Percentiles rank a stretch among this genome's conserved stretches.
Conservation (phyloP, 1,284 basidiomycete species). For the Sporisorium iseilematis-ciliati region DNA sequence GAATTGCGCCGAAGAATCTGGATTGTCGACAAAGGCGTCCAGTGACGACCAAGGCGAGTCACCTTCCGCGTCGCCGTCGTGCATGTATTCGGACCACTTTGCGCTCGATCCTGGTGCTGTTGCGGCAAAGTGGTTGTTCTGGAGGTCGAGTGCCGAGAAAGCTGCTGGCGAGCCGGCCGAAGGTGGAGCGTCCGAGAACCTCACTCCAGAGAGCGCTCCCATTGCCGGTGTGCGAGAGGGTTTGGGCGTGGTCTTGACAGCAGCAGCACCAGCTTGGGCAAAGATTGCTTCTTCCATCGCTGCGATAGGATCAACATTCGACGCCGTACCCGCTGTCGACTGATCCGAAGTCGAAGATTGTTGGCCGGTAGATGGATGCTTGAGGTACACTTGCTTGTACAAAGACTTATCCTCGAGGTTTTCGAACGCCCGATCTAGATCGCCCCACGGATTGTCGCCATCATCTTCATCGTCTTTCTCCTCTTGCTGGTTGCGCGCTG, state of each 20-base stretch:
- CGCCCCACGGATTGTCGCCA: conserved; percentile 55
- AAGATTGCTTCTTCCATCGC: conserved; percentile 56
- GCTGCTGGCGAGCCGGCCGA: not conserved
- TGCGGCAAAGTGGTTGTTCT: not conserved
- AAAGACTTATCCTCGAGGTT: conserved; percentile 39
- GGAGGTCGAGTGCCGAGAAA: not conserved
- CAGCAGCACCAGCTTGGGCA: conserved; percentile 47
- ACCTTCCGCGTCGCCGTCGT: conserved; percentile 22
- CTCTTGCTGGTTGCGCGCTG: conserved; percentile 4
- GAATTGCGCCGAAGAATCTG: conserved; percentile 35
- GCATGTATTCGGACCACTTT: conserved; percentile 59
- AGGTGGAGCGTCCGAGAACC: conserved; percentile 32
- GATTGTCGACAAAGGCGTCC: conserved; percentile 57
- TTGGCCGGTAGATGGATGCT: conserved; percentile 4
- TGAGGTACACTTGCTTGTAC: conserved; percentile 39
- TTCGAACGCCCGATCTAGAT: conserved; percentile 52
- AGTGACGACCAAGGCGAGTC: conserved; percentile 60
- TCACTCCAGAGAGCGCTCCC: conserved; percentile 18
- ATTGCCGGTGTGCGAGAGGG: not conserved
- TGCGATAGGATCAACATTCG: conserved; percentile 23
- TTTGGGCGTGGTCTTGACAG: conserved; percentile 12
- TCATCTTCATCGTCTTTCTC: conserved; percentile 17
- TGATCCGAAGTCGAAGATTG: not conserved
- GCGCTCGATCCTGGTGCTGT: conserved; percentile 8
- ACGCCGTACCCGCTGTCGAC: not conserved